Evolutionary conservation across 2,329 filamentous ascomycete species (phyloP).

Genomic region (Emmonsia crescens): DNA sequence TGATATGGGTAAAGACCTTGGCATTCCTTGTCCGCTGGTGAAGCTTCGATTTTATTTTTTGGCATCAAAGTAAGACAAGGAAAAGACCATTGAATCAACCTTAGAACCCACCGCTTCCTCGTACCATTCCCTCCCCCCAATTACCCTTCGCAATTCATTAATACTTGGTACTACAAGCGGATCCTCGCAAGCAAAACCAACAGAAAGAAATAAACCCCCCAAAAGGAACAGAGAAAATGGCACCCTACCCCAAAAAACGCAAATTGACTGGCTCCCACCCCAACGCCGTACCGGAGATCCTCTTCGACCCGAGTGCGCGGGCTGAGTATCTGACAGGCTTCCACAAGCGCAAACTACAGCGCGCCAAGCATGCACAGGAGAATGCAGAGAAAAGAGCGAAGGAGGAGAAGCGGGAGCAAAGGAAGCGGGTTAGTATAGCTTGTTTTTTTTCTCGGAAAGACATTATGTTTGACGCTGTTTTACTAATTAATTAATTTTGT

Average conservation of each 20-base stretch:
- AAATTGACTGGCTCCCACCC: constrained; percentile 36
- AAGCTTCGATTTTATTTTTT: too few relatives aligned
- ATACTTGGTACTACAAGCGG: too few relatives aligned
- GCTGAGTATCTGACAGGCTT: constrained; percentile 89
- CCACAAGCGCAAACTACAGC: constrained; percentile 84
- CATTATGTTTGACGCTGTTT: not conserved
- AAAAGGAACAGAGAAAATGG: not conserved
- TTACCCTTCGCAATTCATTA: too few relatives aligned
- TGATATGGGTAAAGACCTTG: too few relatives aligned
- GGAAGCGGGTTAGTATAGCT: constrained; percentile 56
- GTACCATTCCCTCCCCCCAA: too few relatives aligned
- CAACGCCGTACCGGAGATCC: constrained; percentile 59
- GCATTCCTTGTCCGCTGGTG: too few relatives aligned
- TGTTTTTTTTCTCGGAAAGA: not conserved
- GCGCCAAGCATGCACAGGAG: constrained; percentile 76
- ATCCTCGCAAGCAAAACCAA: not conserved
- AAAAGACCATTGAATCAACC: too few relatives aligned
- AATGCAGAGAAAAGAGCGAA: constrained; percentile 64
- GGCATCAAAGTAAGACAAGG: too few relatives aligned
- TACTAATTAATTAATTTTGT: constrained; percentile 9
- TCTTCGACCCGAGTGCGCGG: constrained; percentile 69
- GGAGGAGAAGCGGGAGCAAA: constrained; percentile 61
- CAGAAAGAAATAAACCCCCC: not conserved
- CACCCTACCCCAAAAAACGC: constrained; percentile 52
- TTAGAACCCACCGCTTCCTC: too few relatives aligned